Base-by-base conservation (phyloP, 1,284 basidiomycete species). In the Mycena sp. region DNA sequence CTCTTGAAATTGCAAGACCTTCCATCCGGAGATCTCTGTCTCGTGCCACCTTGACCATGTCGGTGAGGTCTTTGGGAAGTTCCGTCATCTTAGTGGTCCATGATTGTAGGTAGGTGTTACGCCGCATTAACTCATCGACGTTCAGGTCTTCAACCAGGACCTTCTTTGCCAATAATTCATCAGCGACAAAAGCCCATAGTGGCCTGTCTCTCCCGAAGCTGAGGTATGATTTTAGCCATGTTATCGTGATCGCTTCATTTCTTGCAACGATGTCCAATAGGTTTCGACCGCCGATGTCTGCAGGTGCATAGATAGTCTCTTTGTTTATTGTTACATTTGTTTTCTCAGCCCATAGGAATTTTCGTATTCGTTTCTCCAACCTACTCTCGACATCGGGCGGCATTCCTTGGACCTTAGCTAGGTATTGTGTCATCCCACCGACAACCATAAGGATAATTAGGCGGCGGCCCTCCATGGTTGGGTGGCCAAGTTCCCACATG, bases 141-240 rank as follows among this genome's bases (percentile, higher is more conserved):
- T 23, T 26, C 16, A 1, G 6, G 21, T 26, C 37, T n/a, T 4
- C 11, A 3, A 9, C 46, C 25, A 16, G 21, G 35, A 30, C 21
- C 23, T 38, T 48, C 10, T 25, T 28, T 28, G 45, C 38, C 17
- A 63, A 30, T 12, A 63, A 5, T 17, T 56, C 48, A 37, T 77
- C 74, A 2, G 67, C 71, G 0, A 73, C 23, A 11, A 45, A 64
- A 0, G 70, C 69, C 76, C 74, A 76, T 3, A n/a, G 32, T 0
- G 75, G 75, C 0, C 72, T 54, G 0, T 49, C 32, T 0, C 10
- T 1, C 1, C 54, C 38, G 25, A 64, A 61, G 38, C 60, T 61
- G 3, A 70, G 65, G 63, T 69, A 69, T 10, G 61, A 32, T 53
- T 67, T 67, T 17, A 44, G 37, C 53, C 56, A 62, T 29, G 37